phyloP scores from a whole-genome alignment of 495 filamentous ascomycete genomes.

The Rhypophila decipiens region DNA sequence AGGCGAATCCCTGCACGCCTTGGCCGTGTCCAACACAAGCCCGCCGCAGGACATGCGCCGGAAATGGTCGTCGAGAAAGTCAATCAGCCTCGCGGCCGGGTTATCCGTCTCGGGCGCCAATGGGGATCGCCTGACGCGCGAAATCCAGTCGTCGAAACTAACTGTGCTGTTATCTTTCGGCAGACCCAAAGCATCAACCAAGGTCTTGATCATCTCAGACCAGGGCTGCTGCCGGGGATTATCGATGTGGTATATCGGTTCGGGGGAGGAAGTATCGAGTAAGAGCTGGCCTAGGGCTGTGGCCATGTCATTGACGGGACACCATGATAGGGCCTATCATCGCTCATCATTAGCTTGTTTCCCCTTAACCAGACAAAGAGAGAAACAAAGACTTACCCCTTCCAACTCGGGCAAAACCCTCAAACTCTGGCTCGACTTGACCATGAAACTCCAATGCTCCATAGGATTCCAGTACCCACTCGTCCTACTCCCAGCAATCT shows the following conservation, averaged over 20 bases:
- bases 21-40: conserved; percentile 36
- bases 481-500: conserved; percentile 42
- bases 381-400: no score
- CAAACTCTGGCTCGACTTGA: conserved; percentile 47
- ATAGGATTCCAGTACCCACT: conserved; percentile 48
- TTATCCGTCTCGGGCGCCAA: conserved; percentile 34
- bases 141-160: conserved; percentile 43
- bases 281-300: conserved; percentile 33
- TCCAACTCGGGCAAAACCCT: conserved; percentile 36
- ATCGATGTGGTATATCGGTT: conserved; percentile 51
- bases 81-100: conserved; percentile 37
- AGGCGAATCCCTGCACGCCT: conserved; percentile 36
- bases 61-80: conserved; percentile 48
- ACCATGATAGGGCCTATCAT: conserved; percentile 45
- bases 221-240: conserved; percentile 47
- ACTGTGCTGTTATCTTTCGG: conserved; percentile 25
- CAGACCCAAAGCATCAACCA: conserved; percentile 39
- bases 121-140: conserved; percentile 27
- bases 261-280: conserved; percentile 5
- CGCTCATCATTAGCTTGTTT: no score
- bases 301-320: conserved; percentile 42
- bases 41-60: conserved; percentile 49
- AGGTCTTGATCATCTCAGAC: conserved; percentile 31
- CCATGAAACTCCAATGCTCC: conserved; percentile 44
- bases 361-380: no score